phyloP scores from a whole-genome alignment of 306 rosid genomes.

The Acacia melanoxylon region DNA sequence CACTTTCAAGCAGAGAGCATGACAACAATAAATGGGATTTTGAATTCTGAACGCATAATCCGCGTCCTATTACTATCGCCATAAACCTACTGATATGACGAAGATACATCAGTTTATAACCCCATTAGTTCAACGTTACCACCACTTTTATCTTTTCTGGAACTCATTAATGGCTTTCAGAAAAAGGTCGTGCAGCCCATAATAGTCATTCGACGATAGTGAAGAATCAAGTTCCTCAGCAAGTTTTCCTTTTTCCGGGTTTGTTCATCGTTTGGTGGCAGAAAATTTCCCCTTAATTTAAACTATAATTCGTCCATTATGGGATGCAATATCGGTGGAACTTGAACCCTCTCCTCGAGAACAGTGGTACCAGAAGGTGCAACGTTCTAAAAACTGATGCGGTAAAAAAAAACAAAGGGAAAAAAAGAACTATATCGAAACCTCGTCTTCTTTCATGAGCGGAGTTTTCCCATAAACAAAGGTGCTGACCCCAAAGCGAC shows the following conservation, averaged over 20 bases:
- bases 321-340: neutral
- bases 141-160: neutral
- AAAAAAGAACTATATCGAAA: constrained; percentile 15
- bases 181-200: neutral
- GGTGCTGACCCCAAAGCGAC: constrained; percentile 44
- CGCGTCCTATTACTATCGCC: neutral
- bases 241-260: neutral
- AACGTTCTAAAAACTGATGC: constrained; percentile 16
- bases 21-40: constrained; percentile 15
- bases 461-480: constrained; percentile 50
- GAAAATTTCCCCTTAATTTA: neutral
- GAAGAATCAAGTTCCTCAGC: neutral
- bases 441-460: constrained; percentile 52
- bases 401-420: neutral
- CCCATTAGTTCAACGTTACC: no score
- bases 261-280: neutral
- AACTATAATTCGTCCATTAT: neutral
- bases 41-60: neutral
- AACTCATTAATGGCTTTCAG: neutral
- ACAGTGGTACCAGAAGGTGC: constrained; percentile 15
- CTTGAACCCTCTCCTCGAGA: constrained; percentile 29
- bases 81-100: neutral
- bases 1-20: neutral
- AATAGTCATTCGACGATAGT: neutral
- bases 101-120: neutral